Evolutionary conservation across 306 rosid species (phyloP), one percentile per base, ranked within the genome.

Genomic region (Abrus precatorius): DNA sequence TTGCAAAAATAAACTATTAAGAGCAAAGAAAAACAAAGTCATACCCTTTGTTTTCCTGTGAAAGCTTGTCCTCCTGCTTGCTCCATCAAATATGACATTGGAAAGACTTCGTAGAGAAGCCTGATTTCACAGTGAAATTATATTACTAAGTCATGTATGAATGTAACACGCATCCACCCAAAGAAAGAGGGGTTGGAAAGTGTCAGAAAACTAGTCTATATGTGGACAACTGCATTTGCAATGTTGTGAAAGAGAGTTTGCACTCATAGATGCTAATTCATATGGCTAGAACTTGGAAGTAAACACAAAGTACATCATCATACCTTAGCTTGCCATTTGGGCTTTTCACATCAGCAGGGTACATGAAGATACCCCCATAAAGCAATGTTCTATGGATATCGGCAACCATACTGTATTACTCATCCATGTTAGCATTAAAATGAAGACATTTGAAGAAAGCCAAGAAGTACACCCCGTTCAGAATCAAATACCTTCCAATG

Each of bases 291-390:
- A 71, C 30, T 68, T 20, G 20, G 20, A 20, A 20, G 20, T 20
- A 20, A 20, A 20, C 20, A 20, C 20, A 0, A 57, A 74, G 54
- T 52, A 75, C 1, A 57, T 9, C 20, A 53, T 34, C 55, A 38
- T 87, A 95, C 97, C 99, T 83, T 59, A 95, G 88, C 85, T 95
- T 95, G 72, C 99, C 97, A 10, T 85, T 86, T 29, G 94, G 94
- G 75, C 84, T 91, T 91, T 93, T 95, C 84, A 81, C 78, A 84
- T 95, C 99, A 74, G 91, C 96, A 48, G 99, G 99, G 91, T 95
- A 95, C 91, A 95, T 88, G 87, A 95, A 93, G 85, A 91, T 88
- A 59, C 99, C 99, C 10, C 99, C 99, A 85, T 95, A 93, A n/a
- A 95, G 96, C 94, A 95, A 82, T 61, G 99, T 95, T 57, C 97